Conservation (phyloP, 768 basidiomycete genomes). For the Grammothele lineata region DNA sequence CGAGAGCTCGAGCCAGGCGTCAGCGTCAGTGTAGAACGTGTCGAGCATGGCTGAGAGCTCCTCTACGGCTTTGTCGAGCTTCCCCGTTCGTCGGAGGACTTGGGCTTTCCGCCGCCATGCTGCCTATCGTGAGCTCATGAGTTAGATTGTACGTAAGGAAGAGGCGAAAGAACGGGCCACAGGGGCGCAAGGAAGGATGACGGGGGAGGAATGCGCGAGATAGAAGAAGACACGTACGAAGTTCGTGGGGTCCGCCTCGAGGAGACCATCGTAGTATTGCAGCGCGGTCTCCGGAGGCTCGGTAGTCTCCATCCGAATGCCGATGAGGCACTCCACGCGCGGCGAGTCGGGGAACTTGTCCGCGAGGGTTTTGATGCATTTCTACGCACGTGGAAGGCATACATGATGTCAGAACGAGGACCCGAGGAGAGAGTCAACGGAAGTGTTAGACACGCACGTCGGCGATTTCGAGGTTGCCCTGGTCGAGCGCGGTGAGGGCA, state of each 20-base stretch:
- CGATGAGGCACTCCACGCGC: constrained; percentile 72
- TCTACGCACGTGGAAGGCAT: constrained; percentile 31
- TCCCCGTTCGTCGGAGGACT: constrained; percentile 58
- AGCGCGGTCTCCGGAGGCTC: constrained; percentile 55
- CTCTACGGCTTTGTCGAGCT: constrained; percentile 60
- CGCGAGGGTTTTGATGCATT: constrained; percentile 56
- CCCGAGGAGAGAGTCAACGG: neutral
- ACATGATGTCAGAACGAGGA: neutral
- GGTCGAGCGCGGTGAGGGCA: constrained; percentile 70
- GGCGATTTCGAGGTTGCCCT: constrained; percentile 67
- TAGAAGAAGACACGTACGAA: constrained; percentile 43
- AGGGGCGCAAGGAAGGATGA: neutral
- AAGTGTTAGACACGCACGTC: constrained; percentile 46
- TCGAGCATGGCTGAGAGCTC: constrained; percentile 75
- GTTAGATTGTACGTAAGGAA: too few species aligned
- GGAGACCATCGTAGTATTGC: constrained; percentile 54
- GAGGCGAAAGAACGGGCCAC: too few species aligned
- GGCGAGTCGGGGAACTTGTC: constrained; percentile 75
- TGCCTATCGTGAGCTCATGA: too few species aligned
- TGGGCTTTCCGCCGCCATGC: constrained; percentile 82
- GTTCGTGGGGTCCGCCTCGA: constrained; percentile 65
- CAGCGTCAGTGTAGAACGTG: constrained; percentile 83
- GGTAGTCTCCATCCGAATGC: constrained; percentile 72
- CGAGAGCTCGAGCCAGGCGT: constrained; percentile 85
- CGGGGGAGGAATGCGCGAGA: neutral